Base-by-base conservation (phyloP, 179 eudicot species). In the Patellifolia procumbens region DNA sequence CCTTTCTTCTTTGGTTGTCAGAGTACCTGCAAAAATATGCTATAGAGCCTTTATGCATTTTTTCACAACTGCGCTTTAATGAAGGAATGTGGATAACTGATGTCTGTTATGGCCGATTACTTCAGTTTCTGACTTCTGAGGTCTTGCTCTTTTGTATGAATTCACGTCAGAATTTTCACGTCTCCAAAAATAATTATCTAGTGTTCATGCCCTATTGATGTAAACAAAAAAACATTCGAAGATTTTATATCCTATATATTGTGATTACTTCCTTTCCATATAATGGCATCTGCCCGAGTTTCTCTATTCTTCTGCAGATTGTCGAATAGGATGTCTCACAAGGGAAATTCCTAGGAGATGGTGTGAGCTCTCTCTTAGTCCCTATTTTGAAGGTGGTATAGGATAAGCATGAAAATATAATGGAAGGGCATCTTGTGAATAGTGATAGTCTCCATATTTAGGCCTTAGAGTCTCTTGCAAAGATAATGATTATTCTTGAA, bases 371-470 rank as follows among this genome's bases (percentile, higher is more conserved):
- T 15, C 17, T 43, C 4, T 43, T 28, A 16, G 16, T 72, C 17
- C 58, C 68, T 19, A 60, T 60, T 15, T 45, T 73, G 68, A 55
- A 59, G 42, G n/a, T n/a, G 34, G 5, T 43, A 43, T 60, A 68
- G 68, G 68, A 60, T 9, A 60, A 73, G 68, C 43, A 45, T 60
- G 76, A 68, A 35, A 60, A 61, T 19, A 74, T 74, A 19, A 46
- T 74, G 17, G 31, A 61, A 62, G 69, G 60, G 28, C 59, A 45
- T 74, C 10, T 9, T 13, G 55, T 74, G 28, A 17, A 45, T 24
- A 61, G 45, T 46, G 35, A 31, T 26, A 29, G 45, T 32, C 45
- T 72, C 13, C 29, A 61, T 22, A 29, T 58, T 7, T 62, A 46
- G 69, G 46, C 70, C 59, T 60, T 74, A 46, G 76, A 73, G 4